Evolutionary conservation across 2,329 filamentous ascomycete genomes (phyloP), one percentile per base, ranked within the genome.

Genomic region (Aspergillus felis): DNA sequence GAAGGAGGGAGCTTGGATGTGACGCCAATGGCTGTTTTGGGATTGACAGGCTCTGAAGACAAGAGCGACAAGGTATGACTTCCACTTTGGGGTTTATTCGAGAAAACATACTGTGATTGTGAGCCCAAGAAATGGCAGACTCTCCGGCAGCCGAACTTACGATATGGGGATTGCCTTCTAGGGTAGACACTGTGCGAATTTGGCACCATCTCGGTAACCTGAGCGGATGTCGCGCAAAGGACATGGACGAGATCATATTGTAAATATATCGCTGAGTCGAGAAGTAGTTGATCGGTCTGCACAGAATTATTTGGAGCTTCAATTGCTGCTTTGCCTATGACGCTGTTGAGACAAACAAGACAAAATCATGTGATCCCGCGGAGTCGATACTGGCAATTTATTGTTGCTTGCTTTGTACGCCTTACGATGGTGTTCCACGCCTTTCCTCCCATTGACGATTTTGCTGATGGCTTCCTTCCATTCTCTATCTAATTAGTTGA

Each of bases 1-100:
- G 81, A 84, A 3, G 82, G 82, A 1, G 84, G 85, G 29, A 85
- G 72, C 44, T 78, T 72, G 25, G 78, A 76, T 8, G 82, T 79
- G 20, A 79, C 77, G 59, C 84, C 85, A 55, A 87, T 79, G 22
- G 83, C 79, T 50, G 87, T 76, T 17, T 79, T 73, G 5, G 75
- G 69, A 22, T 76, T 83, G 8, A 83, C 79, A 1, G 85, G 84
- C 6, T 76, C 70, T 4, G 80, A 81, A 3, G 83, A 76, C 10
- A 87, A 76, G 53, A 85, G 77, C n/a, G 84, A 81, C 24, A 87
- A 77, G 57, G 84, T 69, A 55, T 81, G 76, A 41, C 60, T 69
- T 68, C 72, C 61, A 62, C 67, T 51, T 66, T 68, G 56, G 74
- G 68, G 59, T 62, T 56, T 72, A 58, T 78, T 73, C 27, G 76